These are phyloP conservation scores for Pyrenochaeta sp. DNA, from an alignment of 2,329 filamentous ascomycete genomes.

Conservation along the genomic window DNA sequence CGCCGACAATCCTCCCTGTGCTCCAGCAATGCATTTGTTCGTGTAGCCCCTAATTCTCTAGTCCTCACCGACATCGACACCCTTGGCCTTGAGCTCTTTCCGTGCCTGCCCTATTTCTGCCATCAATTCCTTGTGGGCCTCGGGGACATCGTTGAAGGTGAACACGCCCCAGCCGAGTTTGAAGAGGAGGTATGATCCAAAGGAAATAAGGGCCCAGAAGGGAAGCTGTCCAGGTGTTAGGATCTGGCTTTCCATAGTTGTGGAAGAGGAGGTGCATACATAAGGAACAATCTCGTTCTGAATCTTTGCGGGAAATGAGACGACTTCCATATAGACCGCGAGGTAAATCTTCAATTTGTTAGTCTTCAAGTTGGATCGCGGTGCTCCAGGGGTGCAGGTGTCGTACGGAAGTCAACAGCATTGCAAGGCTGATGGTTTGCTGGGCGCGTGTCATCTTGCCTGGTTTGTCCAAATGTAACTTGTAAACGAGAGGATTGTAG, in stretches of 20 bases:
- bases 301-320: slow-evolving; percentile 78
- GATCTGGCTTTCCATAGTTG: background rate
- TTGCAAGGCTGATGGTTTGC: slow-evolving; percentile 86
- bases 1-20: slow-evolving; percentile 2
- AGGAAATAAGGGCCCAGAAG: slow-evolving; percentile 88
- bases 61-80: slow-evolving; percentile 77
- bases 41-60: slow-evolving; percentile 6
- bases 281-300: slow-evolving; percentile 89
- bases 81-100: slow-evolving; percentile 74
- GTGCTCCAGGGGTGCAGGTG: slow-evolving; percentile 24
- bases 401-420: slow-evolving; percentile 86
- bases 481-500: slow-evolving; percentile 30
- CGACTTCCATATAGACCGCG: slow-evolving; percentile 80
- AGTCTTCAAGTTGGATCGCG: slow-evolving; percentile 17
- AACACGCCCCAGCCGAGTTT: slow-evolving; percentile 91
- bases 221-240: slow-evolving; percentile 69
- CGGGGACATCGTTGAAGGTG: slow-evolving; percentile 95
- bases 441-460: slow-evolving; percentile 88
- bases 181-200: slow-evolving; percentile 90
- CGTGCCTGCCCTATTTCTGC: slow-evolving; percentile 80
- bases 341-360: slow-evolving; percentile 77
- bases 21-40: slow-evolving; percentile 11
- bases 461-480: slow-evolving; percentile 3
- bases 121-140: slow-evolving; percentile 89
- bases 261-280: slow-evolving; percentile 64